These are phyloP conservation scores for Candolleomyces aberdarensis DNA, from an alignment of 768 basidiomycete genomes.

Conservation along the genomic window DNA sequence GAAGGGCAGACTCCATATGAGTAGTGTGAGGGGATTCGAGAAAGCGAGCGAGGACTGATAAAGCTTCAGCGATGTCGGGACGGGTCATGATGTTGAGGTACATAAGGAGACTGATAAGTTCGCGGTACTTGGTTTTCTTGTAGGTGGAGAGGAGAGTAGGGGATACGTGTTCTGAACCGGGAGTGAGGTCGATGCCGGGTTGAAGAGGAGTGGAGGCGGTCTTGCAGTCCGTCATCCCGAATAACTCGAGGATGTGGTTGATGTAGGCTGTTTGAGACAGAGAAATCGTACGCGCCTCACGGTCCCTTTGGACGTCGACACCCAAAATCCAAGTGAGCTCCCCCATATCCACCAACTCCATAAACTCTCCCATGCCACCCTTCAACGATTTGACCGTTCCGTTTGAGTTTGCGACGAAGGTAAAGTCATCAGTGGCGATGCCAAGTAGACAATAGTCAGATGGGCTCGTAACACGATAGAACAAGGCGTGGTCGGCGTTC, in stretches of 20 bases:
- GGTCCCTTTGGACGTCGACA: slow-evolving; percentile 16
- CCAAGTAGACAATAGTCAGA: slow-evolving; percentile 20
- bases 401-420: not conserved
- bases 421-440: slow-evolving; percentile 14
- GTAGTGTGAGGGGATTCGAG: too few species aligned
- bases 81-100: slow-evolving; percentile 1
- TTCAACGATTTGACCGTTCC: not conserved
- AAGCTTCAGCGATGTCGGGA: too few species aligned
- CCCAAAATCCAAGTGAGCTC: slow-evolving; percentile 23
- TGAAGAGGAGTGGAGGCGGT: slow-evolving; percentile 20
- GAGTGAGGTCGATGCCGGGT: not conserved
- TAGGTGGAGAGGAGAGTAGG: slow-evolving; percentile 3
- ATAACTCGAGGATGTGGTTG: slow-evolving; percentile 14
- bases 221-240: slow-evolving; percentile 15
- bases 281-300: slow-evolving; percentile 14
- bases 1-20: slow-evolving; percentile 12
- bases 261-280: slow-evolving; percentile 24
- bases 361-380: slow-evolving; percentile 8
- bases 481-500: too few species aligned
- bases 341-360: slow-evolving; percentile 21
- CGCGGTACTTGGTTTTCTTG: not conserved
- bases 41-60: too few species aligned
- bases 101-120: slow-evolving; percentile 1
- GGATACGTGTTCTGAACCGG: not conserved
- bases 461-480: slow-evolving; percentile 22